Percentiles rank a stretch among this genome's conserved stretches.
Evolutionary conservation across 2,329 filamentous ascomycete genomes (phyloP).

Genomic region (Sodiomyces alkalinus): DNA sequence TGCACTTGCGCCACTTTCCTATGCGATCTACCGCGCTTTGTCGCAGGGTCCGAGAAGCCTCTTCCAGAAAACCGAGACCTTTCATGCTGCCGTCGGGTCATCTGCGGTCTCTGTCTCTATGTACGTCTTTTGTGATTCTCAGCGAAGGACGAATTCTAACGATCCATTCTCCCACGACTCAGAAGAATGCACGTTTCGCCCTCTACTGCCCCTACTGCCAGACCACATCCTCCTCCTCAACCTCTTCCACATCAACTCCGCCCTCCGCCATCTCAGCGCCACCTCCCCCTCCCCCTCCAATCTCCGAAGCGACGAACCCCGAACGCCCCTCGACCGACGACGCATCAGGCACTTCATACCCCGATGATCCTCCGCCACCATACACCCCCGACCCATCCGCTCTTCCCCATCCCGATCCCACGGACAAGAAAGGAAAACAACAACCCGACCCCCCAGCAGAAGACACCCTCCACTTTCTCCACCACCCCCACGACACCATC

Average conservation of each 20-base stretch:
- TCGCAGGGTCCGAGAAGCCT: slow-evolving; percentile 44
- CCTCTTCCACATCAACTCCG: slow-evolving; percentile 54
- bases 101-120: slow-evolving; percentile 56
- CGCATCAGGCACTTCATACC: too few relatives aligned
- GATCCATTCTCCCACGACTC: slow-evolving; percentile 4
- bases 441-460: slow-evolving; percentile 24
- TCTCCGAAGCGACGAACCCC: slow-evolving; percentile 13
- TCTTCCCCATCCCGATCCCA: slow-evolving; percentile 10
- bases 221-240: slow-evolving; percentile 45
- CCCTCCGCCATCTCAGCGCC: too few relatives aligned
- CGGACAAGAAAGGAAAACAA: too few relatives aligned
- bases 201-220: slow-evolving; percentile 64
- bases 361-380: slow-evolving; percentile 21
- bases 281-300: slow-evolving; percentile 18
- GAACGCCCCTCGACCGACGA: too few relatives aligned
- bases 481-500: slow-evolving; percentile 53
- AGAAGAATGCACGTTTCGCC: slow-evolving; percentile 53
- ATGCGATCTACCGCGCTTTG: slow-evolving; percentile 32
- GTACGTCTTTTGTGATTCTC: slow-evolving; percentile 21
- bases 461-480: slow-evolving; percentile 61
- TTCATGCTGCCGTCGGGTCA: slow-evolving; percentile 53
- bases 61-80: slow-evolving; percentile 43
- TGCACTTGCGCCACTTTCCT: slow-evolving; percentile 56
- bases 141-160: slow-evolving; percentile 1
- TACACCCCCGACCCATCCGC: slow-evolving; percentile 19